These are phyloP conservation scores for Boletus sensibilis DNA, from an alignment of 768 basidiomycete genomes.

Conservation along the genomic window DNA sequence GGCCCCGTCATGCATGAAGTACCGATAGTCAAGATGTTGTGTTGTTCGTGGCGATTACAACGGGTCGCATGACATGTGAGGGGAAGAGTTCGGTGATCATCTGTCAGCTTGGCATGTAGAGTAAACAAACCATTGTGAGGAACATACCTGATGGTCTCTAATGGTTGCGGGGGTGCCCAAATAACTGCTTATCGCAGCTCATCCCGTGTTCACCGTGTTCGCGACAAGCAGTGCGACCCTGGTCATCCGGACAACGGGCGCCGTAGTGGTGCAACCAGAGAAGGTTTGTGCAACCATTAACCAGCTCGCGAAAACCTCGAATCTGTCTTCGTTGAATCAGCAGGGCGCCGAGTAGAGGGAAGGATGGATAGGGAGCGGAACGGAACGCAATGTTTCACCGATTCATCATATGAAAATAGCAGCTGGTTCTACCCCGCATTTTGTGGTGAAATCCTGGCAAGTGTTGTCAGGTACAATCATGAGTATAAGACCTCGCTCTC, in stretches of 20 bases:
- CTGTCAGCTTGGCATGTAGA: background rate
- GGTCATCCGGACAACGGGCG: background rate
- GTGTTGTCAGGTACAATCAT: constrained; percentile 5
- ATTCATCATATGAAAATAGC: constrained; percentile 1
- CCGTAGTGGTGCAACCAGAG: background rate
- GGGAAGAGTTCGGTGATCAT: background rate
- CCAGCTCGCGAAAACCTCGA: background rate
- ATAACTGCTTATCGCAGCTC: background rate
- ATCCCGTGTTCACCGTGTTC: no score
- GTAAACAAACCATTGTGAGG: background rate
- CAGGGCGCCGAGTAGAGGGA: background rate
- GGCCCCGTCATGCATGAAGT: constrained; percentile 2
- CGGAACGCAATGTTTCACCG: background rate
- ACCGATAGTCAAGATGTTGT: constrained; percentile 3
- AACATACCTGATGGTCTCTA: background rate
- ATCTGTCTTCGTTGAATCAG: background rate
- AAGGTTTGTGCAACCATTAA: background rate
- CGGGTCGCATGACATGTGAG: background rate
- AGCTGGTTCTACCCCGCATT: background rate
- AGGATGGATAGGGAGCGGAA: background rate
- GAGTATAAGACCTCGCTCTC: background rate
- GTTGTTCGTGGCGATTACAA: background rate
- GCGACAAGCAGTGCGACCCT: background rate
- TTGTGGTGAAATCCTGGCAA: background rate
- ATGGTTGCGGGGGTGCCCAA: background rate